Conservation (phyloP, 306 rosid genomes). For the Fagus crenata region DNA sequence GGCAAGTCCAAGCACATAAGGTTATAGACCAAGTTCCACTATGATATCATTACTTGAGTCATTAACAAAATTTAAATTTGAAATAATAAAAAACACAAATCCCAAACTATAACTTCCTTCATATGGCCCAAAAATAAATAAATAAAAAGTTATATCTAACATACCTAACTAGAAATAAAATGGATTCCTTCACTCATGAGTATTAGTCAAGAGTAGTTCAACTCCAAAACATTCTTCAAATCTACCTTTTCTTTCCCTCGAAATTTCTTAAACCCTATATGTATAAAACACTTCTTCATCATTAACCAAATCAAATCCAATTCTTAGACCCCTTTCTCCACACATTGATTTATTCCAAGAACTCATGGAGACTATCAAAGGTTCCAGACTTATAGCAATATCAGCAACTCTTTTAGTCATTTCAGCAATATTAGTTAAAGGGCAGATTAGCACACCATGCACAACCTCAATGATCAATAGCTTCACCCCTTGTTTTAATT, state of each 20-base stretch:
- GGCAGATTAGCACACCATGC: conserved; percentile 60
- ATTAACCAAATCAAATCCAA: conserved; percentile 20
- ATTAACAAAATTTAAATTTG: neutral
- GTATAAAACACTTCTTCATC: conserved; percentile 31
- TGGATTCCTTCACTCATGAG: conserved; percentile 14
- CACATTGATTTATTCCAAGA: neutral
- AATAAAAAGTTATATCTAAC: conserved; percentile 28
- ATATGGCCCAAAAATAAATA: neutral
- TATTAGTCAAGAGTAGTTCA: conserved; percentile 54
- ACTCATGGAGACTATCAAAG: conserved; percentile 42
- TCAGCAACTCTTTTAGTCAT: conserved; percentile 30
- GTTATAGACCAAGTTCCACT: too few relatives aligned
- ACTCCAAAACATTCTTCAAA: conserved; percentile 46
- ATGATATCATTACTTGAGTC: too few relatives aligned
- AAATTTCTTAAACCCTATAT: conserved; percentile 1
- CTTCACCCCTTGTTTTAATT: conserved; percentile 79
- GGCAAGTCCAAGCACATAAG: too few relatives aligned
- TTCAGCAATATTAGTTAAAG: conserved; percentile 29
- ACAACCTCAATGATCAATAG: conserved; percentile 54
- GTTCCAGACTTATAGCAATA: conserved; percentile 27
- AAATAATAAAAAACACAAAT: neutral
- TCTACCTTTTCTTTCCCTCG: conserved; percentile 18
- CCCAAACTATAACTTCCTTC: neutral
- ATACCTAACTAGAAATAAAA: conserved; percentile 27
- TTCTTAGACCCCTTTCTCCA: conserved; percentile 7